Conservation (phyloP, 768 basidiomycete genomes). For the Antrodiella citrinella region DNA sequence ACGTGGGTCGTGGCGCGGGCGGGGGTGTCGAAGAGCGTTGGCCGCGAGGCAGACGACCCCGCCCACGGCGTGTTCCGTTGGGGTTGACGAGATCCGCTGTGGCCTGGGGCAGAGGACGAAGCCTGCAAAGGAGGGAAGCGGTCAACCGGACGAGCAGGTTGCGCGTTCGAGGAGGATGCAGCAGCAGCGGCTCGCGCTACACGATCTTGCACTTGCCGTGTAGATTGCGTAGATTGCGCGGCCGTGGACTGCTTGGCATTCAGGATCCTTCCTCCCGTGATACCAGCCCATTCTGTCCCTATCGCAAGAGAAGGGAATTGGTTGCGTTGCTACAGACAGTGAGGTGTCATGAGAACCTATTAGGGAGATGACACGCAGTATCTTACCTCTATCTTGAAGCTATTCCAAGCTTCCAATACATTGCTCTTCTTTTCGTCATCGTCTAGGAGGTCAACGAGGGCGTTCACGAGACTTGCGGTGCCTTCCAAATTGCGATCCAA, state of each 20-base stretch:
- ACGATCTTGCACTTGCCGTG: conserved; percentile 75
- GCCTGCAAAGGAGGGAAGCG: conserved; percentile 25
- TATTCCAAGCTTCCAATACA: conserved; percentile 71
- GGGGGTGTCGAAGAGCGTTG: conserved; percentile 25
- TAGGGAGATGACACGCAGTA: not conserved
- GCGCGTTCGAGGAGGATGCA: conserved; percentile 27
- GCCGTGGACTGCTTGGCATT: conserved; percentile 75
- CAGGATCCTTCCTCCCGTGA: conserved; percentile 74
- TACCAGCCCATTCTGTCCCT: conserved; percentile 68
- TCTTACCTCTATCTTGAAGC: conserved; percentile 73
- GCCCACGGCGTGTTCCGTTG: conserved; percentile 61
- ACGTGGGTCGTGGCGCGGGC: conserved; percentile 18
- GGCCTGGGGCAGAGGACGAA: not conserved
- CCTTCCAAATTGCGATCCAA: conserved; percentile 61
- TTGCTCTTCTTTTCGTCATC: conserved; percentile 80
- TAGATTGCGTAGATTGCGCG: conserved; percentile 44
- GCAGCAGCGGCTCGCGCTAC: conserved; percentile 69
- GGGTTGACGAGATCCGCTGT: conserved; percentile 29
- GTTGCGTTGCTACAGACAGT: conserved; percentile 55
- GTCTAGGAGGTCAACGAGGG: conserved; percentile 69
- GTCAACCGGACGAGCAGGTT: conserved; percentile 17
- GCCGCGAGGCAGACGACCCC: conserved; percentile 9
- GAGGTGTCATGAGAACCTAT: not conserved
- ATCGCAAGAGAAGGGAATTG: conserved; percentile 77
- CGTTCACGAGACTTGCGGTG: conserved; percentile 65